Evolutionary conservation across 768 basidiomycete species (phyloP).

Genomic region (Naganishia vishniacii): DNA sequence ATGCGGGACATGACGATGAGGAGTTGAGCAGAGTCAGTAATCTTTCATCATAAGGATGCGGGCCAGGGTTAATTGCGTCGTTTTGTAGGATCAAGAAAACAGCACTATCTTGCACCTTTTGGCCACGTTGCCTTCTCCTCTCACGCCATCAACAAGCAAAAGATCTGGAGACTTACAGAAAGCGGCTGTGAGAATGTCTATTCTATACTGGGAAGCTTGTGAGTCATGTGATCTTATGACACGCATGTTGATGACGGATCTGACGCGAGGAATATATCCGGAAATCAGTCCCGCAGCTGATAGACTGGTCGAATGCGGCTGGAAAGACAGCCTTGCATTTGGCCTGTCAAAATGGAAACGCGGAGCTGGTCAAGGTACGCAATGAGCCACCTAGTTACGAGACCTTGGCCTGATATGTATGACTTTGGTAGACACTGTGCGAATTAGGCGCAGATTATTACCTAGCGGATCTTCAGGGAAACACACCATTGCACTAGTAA

Average conservation of each 20-base stretch:
- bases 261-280: too few species aligned
- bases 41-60: neutral
- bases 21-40: slow-evolving; percentile 76
- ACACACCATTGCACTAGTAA: slow-evolving; percentile 88
- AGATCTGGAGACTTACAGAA: slow-evolving; percentile 10
- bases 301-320: slow-evolving; percentile 86
- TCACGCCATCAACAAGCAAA: slow-evolving; percentile 36
- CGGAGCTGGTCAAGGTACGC: slow-evolving; percentile 75
- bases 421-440: slow-evolving; percentile 69
- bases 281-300: slow-evolving; percentile 64
- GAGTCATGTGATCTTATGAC: neutral
- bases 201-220: slow-evolving; percentile 28
- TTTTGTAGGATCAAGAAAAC: slow-evolving; percentile 72
- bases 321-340: slow-evolving; percentile 88
- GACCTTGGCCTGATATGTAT: slow-evolving; percentile 19
- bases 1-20: slow-evolving; percentile 83
- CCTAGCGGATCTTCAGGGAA: slow-evolving; percentile 82
- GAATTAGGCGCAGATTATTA: slow-evolving; percentile 86
- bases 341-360: slow-evolving; percentile 80
- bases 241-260: too few species aligned
- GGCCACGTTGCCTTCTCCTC: slow-evolving; percentile 67
- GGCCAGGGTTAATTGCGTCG: too few species aligned
- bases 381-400: slow-evolving; percentile 30
- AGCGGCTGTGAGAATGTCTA: slow-evolving; percentile 21
- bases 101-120: slow-evolving; percentile 89